Base-by-base conservation (phyloP, 306 rosid genomes). In the Quercus parvula region DNA sequence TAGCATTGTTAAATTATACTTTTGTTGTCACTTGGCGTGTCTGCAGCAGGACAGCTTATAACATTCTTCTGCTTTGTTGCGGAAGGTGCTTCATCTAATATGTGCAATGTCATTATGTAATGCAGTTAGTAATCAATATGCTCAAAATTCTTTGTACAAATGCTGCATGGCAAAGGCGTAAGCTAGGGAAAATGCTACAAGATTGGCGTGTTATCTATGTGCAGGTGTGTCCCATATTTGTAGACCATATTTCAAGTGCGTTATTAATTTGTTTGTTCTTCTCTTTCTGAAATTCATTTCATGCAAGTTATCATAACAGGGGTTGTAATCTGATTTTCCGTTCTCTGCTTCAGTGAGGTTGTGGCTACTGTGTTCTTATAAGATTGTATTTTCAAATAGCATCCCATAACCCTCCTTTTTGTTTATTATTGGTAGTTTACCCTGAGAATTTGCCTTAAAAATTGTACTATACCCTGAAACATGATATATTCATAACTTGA, bases 161-260 rank as follows among this genome's bases (percentile, higher is more conserved):
- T 90, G 82, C 94, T 75, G 91, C 99, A 57, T 92, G 99, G 99
- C 97, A 95, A 86, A 90, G 99, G 82, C 99, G 99, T 84, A 95
- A 95, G 90, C 93, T 95, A 25, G 99, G 99, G 76, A 95, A 92
- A 86, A 90, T 91, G 85, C 83, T 95, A 79, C 99, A 95, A 83
- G 98, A 92, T 85, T 95, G 98, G 99, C 94, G 97, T 76, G 92
- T 92, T 72, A 85, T 85, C 82, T 88, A 83, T 79, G 84, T 92
- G 51, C 99, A 95, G 98, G 99, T 93, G 31, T 72, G 86, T 85
- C 70, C 79, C 56, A 13, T 78, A 56, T 78, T 78, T 80, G 44
- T 75, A 75, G 75, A 77, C 66, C 12, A 8, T 15, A 58, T 62
- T 20, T 58, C 52, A 33, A 28, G 7, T 75, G 5, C 5, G 25